These are phyloP conservation scores for Tuber borchii DNA, from an alignment of 495 filamentous ascomycete genomes.

Conservation along the genomic window DNA sequence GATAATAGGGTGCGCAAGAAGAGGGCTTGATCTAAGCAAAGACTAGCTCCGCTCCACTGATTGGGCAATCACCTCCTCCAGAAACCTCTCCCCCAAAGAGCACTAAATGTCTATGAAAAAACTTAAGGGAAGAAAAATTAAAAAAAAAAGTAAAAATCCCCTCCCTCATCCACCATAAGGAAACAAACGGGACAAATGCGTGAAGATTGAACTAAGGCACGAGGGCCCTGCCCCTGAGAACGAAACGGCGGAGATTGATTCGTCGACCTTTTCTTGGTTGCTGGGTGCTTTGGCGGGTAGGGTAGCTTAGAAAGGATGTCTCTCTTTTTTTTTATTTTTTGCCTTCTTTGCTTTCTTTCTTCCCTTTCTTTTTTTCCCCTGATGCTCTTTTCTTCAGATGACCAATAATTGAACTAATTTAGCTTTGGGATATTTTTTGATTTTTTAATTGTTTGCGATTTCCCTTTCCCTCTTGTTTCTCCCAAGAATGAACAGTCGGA, in stretches of 20 bases:
- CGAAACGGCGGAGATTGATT: slow-evolving; percentile 33
- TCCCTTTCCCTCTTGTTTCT: neutral
- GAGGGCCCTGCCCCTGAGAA: slow-evolving; percentile 33
- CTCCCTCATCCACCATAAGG: slow-evolving; percentile 3
- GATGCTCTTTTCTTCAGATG: neutral
- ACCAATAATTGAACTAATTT: slow-evolving; percentile 1
- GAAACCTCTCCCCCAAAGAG: neutral
- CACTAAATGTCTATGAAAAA: neutral
- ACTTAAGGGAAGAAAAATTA: neutral
- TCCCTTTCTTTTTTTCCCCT: neutral
- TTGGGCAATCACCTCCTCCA: neutral
- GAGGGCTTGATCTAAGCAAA: slow-evolving; percentile 2
- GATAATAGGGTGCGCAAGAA: slow-evolving; percentile 11
- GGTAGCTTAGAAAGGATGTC: neutral
- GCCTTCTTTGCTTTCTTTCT: slow-evolving; percentile 4
- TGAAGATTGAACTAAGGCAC: slow-evolving; percentile 18
- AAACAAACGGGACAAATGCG: slow-evolving; percentile 34
- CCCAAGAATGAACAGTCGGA: neutral
- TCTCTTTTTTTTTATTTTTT: neutral
- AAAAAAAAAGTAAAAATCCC: neutral
- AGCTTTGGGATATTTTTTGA: neutral
- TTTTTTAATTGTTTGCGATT: slow-evolving; percentile 3
- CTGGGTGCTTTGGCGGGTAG: slow-evolving; percentile 9
- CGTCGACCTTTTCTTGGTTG: slow-evolving; percentile 25
- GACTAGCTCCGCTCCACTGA: neutral